These are phyloP conservation scores for Populus hybrid DNA, from an alignment of 441 rosid species.

Conservation along the genomic window DNA sequence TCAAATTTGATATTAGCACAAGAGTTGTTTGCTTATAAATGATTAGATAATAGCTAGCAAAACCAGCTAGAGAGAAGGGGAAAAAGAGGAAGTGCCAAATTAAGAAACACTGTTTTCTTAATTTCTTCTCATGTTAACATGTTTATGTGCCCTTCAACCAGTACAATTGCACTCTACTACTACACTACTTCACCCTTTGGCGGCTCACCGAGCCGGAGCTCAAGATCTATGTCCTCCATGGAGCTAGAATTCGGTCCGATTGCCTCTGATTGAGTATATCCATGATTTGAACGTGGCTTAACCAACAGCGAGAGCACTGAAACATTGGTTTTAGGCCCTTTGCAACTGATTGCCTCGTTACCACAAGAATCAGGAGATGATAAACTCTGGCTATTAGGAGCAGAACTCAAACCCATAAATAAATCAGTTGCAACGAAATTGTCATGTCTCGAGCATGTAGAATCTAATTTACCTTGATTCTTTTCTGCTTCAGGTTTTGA, in stretches of 20 bases:
- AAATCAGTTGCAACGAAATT: slow-evolving; percentile 38
- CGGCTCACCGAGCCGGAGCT: slow-evolving; percentile 81
- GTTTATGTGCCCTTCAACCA: not conserved
- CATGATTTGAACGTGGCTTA: slow-evolving; percentile 18
- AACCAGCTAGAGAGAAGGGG: not conserved
- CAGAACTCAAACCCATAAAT: slow-evolving; percentile 45
- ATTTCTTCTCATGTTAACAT: no score
- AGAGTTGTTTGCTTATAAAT: slow-evolving; percentile 17
- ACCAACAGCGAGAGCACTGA: slow-evolving; percentile 28
- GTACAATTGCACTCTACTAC: not conserved
- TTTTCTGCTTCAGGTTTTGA: slow-evolving; percentile 12
- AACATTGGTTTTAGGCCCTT: slow-evolving; percentile 29
- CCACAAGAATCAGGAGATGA: slow-evolving; percentile 10
- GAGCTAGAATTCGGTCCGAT: slow-evolving; percentile 34
- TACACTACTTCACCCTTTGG: slow-evolving; percentile 37
- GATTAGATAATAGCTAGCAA: not conserved
- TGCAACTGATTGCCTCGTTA: slow-evolving; percentile 23
- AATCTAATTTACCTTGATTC: slow-evolving; percentile 11
- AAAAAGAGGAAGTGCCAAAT: not conserved
- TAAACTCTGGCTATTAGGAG: slow-evolving; percentile 11
- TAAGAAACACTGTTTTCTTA: not conserved
- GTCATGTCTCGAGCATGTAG: slow-evolving; percentile 7
- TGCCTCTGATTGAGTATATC: slow-evolving; percentile 26
- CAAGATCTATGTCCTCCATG: slow-evolving; percentile 80
- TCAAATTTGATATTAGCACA: not conserved